phyloP scores from a whole-genome alignment of 345 rosid species.

The Hibiscus syriacus region DNA sequence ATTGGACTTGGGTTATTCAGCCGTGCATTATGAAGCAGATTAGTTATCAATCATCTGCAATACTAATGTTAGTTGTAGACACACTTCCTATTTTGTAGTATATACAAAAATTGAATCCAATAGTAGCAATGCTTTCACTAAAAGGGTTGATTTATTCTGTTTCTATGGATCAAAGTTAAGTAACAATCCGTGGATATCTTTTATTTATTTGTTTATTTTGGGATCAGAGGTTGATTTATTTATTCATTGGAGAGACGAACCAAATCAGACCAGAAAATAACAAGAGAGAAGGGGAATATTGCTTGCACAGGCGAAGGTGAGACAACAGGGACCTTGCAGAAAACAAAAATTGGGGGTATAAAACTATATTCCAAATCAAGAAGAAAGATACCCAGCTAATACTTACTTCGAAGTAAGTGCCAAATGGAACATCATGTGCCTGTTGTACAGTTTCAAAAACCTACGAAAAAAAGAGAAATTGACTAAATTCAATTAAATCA shows the following conservation, averaged over 20 bases:
- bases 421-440: slow-evolving; percentile 97
- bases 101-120: not conserved
- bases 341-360: not conserved
- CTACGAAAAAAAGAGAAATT: slow-evolving; percentile 27
- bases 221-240: not conserved
- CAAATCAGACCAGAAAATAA: not conserved
- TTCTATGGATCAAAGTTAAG: not conserved
- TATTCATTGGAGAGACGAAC: not conserved
- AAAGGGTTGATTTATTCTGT: not conserved
- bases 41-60: not conserved
- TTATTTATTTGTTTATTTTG: not conserved
- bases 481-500: slow-evolving; percentile 1
- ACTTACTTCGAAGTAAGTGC: slow-evolving; percentile 83
- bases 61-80: too few relatives aligned
- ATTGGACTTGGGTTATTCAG: not conserved
- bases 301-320: not conserved
- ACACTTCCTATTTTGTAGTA: too few relatives aligned
- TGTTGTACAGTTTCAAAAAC: slow-evolving; percentile 95
- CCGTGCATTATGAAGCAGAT: not conserved
- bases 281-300: not conserved
- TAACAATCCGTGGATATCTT: not conserved
- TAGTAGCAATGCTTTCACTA: not conserved
- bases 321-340: not conserved
- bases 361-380: not conserved
- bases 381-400: not conserved